A percentile compares a stretch with the other conserved stretches of the same genome.
Evolutionary conservation across 208 protist genomes (phyloP).

Genomic region (Acanthamoeba culbertsoni): DNA sequence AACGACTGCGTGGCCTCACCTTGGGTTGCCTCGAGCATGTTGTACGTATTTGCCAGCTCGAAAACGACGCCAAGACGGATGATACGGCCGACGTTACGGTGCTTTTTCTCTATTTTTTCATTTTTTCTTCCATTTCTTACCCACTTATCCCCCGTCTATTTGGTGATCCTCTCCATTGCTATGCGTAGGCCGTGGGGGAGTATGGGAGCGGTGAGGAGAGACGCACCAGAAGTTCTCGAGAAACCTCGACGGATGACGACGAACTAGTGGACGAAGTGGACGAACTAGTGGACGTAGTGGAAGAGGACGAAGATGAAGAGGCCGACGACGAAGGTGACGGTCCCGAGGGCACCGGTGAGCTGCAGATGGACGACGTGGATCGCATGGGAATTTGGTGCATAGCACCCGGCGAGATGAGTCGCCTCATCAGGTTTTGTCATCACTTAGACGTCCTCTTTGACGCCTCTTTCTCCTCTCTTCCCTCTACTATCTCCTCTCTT

Average conservation of each 20-base stretch:
- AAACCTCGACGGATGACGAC: too few relatives aligned
- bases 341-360: not conserved
- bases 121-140: not conserved
- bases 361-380: not conserved
- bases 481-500: too few relatives aligned
- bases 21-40: slow-evolving; percentile 9
- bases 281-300: not conserved
- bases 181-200: too few relatives aligned
- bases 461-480: too few relatives aligned
- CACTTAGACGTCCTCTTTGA: too few relatives aligned
- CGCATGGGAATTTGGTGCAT: not conserved
- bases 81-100: not conserved
- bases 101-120: not conserved
- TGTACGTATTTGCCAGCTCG: slow-evolving; percentile 9
- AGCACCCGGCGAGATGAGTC: not conserved
- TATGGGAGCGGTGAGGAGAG: too few relatives aligned
- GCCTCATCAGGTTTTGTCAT: not conserved
- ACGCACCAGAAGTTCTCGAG: too few relatives aligned
- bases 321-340: slow-evolving; percentile 4
- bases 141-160: too few relatives aligned
- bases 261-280: not conserved
- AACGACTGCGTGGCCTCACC: not conserved
- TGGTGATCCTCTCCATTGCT: too few relatives aligned
- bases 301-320: not conserved
- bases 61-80: slow-evolving; percentile 4